Evolutionary conservation across 1,284 basidiomycete genomes (phyloP).

Genomic region (Ceratobasidium sp.): DNA sequence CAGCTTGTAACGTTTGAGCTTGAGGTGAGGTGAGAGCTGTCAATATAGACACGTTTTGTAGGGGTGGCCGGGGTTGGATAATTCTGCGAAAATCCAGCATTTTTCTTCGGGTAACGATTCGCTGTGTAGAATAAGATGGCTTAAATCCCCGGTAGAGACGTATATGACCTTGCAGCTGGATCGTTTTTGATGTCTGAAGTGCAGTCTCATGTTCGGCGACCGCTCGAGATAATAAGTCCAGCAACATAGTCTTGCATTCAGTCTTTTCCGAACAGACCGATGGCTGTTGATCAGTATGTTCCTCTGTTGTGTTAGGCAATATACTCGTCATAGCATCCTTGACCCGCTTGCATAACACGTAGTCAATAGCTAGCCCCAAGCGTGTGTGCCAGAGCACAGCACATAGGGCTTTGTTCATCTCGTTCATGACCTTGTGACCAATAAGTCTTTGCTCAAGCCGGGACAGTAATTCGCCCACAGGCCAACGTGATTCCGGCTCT

Average conservation of each 20-base stretch:
- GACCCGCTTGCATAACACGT: not conserved
- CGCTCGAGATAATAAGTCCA: not conserved
- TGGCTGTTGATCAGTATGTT: not conserved
- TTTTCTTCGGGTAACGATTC: too few species aligned
- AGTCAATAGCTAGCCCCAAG: not conserved
- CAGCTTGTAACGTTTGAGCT: too few species aligned
- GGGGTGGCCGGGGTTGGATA: too few species aligned
- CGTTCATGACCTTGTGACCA: not conserved
- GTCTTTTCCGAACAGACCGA: too few species aligned
- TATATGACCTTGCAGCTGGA: not conserved
- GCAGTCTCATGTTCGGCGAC: not conserved
- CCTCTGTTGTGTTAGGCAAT: not conserved
- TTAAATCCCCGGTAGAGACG: not conserved
- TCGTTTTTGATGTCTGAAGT: not conserved
- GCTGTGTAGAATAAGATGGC: too few species aligned
- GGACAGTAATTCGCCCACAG: not conserved
- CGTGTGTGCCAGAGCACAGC: conserved; percentile 7
- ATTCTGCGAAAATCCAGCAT: too few species aligned
- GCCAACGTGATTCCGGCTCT: not conserved
- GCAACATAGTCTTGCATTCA: too few species aligned
- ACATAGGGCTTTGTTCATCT: not conserved
- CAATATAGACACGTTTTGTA: too few species aligned
- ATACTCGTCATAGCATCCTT: not conserved
- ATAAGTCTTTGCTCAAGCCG: not conserved
- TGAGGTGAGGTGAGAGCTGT: too few species aligned